These are phyloP conservation scores for Yamadazyma triangularis DNA, from an alignment of 1,139 yeast species.

Conservation along the genomic window DNA sequence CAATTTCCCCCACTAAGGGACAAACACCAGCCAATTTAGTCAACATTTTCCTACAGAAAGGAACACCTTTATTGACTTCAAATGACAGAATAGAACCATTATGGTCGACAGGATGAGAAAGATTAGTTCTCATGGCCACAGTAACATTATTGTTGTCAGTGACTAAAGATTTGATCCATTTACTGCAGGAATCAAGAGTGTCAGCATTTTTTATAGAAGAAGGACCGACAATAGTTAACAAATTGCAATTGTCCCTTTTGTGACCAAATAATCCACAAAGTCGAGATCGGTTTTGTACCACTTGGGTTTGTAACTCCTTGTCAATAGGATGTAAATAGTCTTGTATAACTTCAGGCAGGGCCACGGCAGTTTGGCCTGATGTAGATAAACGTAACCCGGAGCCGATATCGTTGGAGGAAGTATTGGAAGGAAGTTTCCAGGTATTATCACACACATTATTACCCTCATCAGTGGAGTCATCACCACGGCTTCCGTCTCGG, in stretches of 20 bases:
- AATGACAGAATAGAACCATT: constrained; percentile 21
- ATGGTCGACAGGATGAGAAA: constrained; percentile 17
- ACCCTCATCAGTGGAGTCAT: no score
- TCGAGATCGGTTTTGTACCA: constrained; percentile 18
- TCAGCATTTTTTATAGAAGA: constrained; percentile 19
- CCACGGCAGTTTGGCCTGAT: constrained; percentile 30
- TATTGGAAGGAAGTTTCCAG: no score
- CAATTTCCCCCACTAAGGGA: constrained; percentile 37
- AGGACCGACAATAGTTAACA: constrained; percentile 41
- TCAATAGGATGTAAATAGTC: constrained; percentile 34
- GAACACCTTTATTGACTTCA: constrained; percentile 37
- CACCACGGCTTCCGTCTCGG: no score
- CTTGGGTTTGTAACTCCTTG: constrained; percentile 20
- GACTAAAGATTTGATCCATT: constrained; percentile 29
- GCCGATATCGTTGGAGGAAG: no score
- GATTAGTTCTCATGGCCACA: constrained; percentile 28
- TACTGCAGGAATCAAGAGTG: constrained; percentile 37
- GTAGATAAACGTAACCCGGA: constrained; percentile 22
- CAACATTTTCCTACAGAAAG: constrained; percentile 33
- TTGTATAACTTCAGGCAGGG: constrained; percentile 46
- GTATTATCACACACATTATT: no score
- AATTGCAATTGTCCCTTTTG: constrained; percentile 20
- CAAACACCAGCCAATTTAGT: constrained; percentile 29
- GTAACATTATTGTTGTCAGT: constrained; percentile 9
- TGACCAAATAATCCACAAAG: constrained; percentile 17